Percentiles rank a stretch among this genome's conserved stretches.
phyloP scores from a whole-genome alignment of 495 filamentous ascomycete species.

The Cudoniella acicularis region DNA sequence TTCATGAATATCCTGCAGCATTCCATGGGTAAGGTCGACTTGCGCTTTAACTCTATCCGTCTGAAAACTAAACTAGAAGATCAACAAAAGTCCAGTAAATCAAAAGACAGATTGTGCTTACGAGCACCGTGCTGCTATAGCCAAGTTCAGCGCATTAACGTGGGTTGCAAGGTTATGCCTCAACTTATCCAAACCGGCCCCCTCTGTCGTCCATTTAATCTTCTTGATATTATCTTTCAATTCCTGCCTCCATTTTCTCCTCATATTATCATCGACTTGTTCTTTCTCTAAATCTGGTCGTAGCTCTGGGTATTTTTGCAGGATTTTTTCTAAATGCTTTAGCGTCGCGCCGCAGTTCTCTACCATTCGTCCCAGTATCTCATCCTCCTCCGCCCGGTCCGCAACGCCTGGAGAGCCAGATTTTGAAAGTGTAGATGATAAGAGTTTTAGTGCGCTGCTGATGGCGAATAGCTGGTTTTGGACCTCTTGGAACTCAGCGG shows the following conservation, averaged over 20 bases:
- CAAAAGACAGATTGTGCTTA: no score
- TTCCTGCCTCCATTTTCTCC: slow-evolving; percentile 6
- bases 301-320: slow-evolving; percentile 16
- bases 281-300: background rate
- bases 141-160: no score
- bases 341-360: slow-evolving; percentile 9
- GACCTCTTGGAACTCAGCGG: slow-evolving; percentile 18
- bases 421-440: background rate
- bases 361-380: slow-evolving; percentile 5
- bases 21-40: no score
- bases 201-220: slow-evolving; percentile 20
- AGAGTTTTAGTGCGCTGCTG: slow-evolving; percentile 12
- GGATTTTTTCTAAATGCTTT: slow-evolving; percentile 15
- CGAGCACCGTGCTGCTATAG: no score
- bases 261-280: slow-evolving; percentile 1
- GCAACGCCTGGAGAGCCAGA: background rate
- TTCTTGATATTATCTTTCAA: slow-evolving; percentile 17
- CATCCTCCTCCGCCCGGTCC: background rate
- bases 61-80: no score
- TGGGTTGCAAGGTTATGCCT: no score
- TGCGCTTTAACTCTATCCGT: no score
- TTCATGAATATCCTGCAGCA: no score
- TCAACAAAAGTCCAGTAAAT: no score
- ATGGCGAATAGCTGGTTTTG: slow-evolving; percentile 17
- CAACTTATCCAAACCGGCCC: slow-evolving; percentile 15